Base-by-base conservation (phyloP, 768 basidiomycete genomes). In the Agaricus sinodeliciosus region DNA sequence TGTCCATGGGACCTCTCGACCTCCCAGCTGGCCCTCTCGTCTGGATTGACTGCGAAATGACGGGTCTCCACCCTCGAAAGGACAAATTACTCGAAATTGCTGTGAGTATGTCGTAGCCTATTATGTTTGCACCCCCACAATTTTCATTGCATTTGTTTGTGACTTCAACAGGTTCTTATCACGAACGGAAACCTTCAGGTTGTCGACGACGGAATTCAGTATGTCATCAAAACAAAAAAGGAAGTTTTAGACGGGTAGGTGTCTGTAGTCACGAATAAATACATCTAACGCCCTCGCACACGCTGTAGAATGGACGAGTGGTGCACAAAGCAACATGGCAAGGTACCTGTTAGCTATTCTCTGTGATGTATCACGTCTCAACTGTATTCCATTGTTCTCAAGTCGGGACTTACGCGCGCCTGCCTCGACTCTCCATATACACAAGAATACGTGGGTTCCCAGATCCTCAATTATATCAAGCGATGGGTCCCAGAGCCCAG, bases 31-130 rank as follows among this genome's bases (percentile, higher is more conserved):
- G 85, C 0, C 86, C 88, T 9, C 67, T 90, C 51, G 84, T 90
- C 6, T 86, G 90, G 90, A 76, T 92, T 47, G 90, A 93, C 65
- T 90, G 88, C 59, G 90, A 93, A 69, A 93, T 92, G 79, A 91
- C 90, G 2, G 90, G 90, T 3, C 73, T 93, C 36, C 67, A 86
- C 61, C 76, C 76, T 3, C 72, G 75, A 44, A 82, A 68, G 37
- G 86, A 91, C 67, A 82, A 78, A 57, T 79, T 92, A 26, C 64
- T 93, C 2, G 93, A 95, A 67, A 87, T 94, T 62, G 87, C 86
- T 9, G 87, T 84, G 54, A 56, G 31, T 31, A 31, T 11, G 1
- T 31, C 22, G 76, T 59, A 9, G 46, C 34, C 41, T 8, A 16
- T 47, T 26, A 34, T 4, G 4, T 11, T 9, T 9, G 39, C 41